Conservation (phyloP, 1,139 yeast genomes). For the Magnusiomyces tetraspermus region DNA sequence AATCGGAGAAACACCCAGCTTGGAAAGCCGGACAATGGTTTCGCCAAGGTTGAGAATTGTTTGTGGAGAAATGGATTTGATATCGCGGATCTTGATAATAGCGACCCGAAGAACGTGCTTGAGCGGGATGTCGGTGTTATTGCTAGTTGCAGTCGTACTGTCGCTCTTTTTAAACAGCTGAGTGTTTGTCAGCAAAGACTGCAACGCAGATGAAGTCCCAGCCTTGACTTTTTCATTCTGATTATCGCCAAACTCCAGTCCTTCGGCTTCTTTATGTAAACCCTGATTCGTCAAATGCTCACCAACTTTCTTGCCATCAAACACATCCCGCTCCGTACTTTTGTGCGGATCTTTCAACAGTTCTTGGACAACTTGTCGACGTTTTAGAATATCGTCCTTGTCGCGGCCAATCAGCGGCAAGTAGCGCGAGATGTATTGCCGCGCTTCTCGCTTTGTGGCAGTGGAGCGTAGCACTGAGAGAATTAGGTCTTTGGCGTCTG, state of each 20-base stretch:
- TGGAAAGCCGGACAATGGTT: constrained; percentile 41
- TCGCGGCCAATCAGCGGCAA: constrained; percentile 19
- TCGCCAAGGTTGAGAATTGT: constrained; percentile 41
- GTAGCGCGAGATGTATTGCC: constrained; percentile 47
- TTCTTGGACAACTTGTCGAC: constrained; percentile 14
- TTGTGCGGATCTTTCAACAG: constrained; percentile 13
- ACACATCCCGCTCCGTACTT: constrained; percentile 30
- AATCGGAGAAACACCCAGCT: constrained; percentile 42
- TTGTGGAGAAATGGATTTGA: constrained; percentile 30
- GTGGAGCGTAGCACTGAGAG: constrained; percentile 55
- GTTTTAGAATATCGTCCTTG: constrained; percentile 21
- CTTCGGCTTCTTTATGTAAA: no score
- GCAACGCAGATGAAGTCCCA: not conserved
- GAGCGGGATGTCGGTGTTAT: no score
- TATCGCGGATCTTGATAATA: constrained; percentile 40
- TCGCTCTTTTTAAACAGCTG: no score
- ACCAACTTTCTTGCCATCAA: not conserved
- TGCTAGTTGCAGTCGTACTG: no score
- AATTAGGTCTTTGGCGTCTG: constrained; percentile 36
- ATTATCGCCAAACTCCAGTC: not conserved
- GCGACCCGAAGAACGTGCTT: constrained; percentile 43
- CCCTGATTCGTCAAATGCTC: not conserved
- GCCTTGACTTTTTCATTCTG: no score
- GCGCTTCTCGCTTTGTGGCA: constrained; percentile 59
- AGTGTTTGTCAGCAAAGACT: no score